These are phyloP conservation scores for Aspergillus nidulans DNA, from an alignment of 495 filamentous ascomycete species.

Conservation along the genomic window DNA sequence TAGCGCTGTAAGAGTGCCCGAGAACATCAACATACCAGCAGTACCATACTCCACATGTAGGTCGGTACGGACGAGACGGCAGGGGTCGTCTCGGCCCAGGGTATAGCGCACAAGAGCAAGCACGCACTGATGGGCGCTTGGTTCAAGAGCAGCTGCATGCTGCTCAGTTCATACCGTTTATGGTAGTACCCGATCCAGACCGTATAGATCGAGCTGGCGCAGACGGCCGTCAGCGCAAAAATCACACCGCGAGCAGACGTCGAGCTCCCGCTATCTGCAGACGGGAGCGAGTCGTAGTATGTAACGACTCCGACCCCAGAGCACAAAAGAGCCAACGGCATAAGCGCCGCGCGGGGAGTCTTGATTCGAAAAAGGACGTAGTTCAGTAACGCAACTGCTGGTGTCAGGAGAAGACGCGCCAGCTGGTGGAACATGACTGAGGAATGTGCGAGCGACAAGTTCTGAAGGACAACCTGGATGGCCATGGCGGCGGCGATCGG, in stretches of 20 bases:
- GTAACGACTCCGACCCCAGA: conserved; percentile 64
- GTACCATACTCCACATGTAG: conserved; percentile 31
- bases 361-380: conserved; percentile 57
- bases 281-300: conserved; percentile 63
- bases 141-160: conserved; percentile 70
- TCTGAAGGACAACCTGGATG: conserved; percentile 70
- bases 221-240: conserved; percentile 60
- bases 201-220: conserved; percentile 64
- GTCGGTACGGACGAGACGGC: conserved; percentile 40
- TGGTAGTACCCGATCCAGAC: conserved; percentile 67
- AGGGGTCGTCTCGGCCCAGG: conserved; percentile 61
- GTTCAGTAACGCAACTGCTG: conserved; percentile 63
- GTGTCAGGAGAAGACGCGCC: conserved; percentile 66
- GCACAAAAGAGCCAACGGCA: conserved; percentile 59
- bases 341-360: conserved; percentile 44
- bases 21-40: conserved; percentile 27
- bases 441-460: conserved; percentile 66
- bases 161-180: conserved; percentile 59
- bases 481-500: conserved; percentile 64
- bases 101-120: conserved; percentile 61
- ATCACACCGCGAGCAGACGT: conserved; percentile 55
- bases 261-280: conserved; percentile 35
- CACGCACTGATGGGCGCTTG: conserved; percentile 62
- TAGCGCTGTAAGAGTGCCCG: background rate
- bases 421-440: conserved; percentile 74